phyloP scores from a whole-genome alignment of 257 asterid species.

The Linderniella brevidens region DNA sequence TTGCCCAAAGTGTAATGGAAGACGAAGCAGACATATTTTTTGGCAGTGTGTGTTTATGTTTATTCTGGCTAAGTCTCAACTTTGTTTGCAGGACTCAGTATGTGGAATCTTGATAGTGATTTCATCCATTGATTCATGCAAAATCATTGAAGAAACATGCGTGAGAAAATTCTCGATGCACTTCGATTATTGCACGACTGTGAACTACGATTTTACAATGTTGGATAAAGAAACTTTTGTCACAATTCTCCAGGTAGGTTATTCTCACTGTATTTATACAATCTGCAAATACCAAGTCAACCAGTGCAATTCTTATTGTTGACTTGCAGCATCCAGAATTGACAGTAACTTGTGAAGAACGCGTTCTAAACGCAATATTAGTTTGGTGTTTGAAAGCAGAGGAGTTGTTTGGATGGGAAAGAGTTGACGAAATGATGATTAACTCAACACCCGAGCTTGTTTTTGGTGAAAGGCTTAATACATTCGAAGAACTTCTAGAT shows the following conservation, averaged over 20 bases:
- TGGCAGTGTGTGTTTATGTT: constrained; percentile 34
- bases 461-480: constrained; percentile 46
- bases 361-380: constrained; percentile 75
- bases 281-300: not conserved
- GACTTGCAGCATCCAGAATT: constrained; percentile 76
- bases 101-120: constrained; percentile 82
- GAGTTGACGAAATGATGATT: constrained; percentile 36
- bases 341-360: constrained; percentile 91
- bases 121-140: constrained; percentile 74
- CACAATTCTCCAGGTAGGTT: constrained; percentile 71
- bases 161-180: constrained; percentile 75
- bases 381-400: constrained; percentile 61
- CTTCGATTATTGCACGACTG: constrained; percentile 89
- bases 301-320: not conserved
- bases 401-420: constrained; percentile 62
- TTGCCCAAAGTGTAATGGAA: constrained; percentile 68
- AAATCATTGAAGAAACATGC: constrained; percentile 85
- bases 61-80: constrained; percentile 32
- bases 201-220: constrained; percentile 73
- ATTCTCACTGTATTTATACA: constrained; percentile 1
- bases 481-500: constrained; percentile 30
- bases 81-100: constrained; percentile 94
- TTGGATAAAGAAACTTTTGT: constrained; percentile 62
- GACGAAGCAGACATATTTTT: constrained; percentile 54
- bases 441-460: constrained; percentile 35